Conservation (phyloP, 257 asterid genomes). For the Solanum pennellii region DNA sequence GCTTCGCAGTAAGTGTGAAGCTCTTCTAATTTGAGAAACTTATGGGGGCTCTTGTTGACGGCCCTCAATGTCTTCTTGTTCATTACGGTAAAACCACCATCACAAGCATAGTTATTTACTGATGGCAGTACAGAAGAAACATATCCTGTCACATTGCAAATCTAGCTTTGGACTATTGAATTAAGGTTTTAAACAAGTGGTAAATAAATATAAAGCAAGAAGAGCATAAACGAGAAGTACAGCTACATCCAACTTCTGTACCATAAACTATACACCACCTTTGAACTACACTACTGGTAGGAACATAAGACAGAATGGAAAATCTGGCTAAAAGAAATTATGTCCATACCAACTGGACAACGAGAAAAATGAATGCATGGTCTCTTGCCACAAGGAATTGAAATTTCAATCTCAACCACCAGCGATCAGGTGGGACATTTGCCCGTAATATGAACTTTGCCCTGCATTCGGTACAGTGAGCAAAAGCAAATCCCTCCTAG, state of each 20-base stretch:
- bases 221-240: neutral
- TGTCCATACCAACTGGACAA: conserved; percentile 86
- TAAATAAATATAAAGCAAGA: neutral
- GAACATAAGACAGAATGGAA: neutral
- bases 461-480: conserved; percentile 98
- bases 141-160: neutral
- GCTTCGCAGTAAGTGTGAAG: neutral
- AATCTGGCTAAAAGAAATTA: neutral
- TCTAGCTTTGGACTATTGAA: neutral
- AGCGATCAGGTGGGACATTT: conserved; percentile 92
- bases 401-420: conserved; percentile 98
- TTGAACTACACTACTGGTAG: neutral
- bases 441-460: conserved; percentile 94
- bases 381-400: conserved; percentile 98
- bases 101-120: neutral
- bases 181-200: neutral
- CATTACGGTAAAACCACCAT: neutral
- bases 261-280: neutral
- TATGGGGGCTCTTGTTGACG: neutral
- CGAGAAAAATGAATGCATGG: conserved; percentile 76
- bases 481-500: conserved; percentile 99
- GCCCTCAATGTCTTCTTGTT: neutral
- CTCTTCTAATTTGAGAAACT: neutral
- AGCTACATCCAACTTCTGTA: neutral
- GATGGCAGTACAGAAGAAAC: neutral